Evolutionary conservation across 2,329 filamentous ascomycete species (phyloP), one percentile per base, ranked within the genome.

Genomic region (Hypomyces rosellus): DNA sequence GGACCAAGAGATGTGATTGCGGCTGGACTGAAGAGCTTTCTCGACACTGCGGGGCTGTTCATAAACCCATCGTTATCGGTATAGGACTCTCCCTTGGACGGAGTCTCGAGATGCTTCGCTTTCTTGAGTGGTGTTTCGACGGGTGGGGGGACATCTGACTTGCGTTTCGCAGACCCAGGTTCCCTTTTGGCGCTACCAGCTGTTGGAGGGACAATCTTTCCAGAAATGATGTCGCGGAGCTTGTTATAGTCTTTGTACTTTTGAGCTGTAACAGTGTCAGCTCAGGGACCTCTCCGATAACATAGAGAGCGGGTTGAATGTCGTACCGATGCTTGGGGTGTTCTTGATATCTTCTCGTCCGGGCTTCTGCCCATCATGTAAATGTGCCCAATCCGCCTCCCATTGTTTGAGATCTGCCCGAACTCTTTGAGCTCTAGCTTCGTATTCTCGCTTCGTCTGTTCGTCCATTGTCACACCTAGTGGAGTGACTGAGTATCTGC

Each of bases 201-300:
- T 15, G 69, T 62, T 2, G 72, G 65, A 2, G 69, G 67, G 8
- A 66, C 65, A 46, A 72, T 55, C 61, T 81, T 84, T 51, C 80
- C 79, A 1, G 75, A 65, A 52, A 83, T 69, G 42, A 81, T 73
- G 59, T 82, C 76, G 55, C 84, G 78, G 46, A 85, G 64, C 57
- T 77, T 82, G 64, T 84, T 83, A 67, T 90, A 91, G 55, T 86
- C 77, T 63, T 86, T 89, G 68, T 92, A 92, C 63, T 89, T 90
- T 43, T 74, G 74, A 36, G 83, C 85, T 87, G 57, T 37, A 50
- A 11, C 11, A 25, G 25, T 33, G 44, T 51, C 22, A 44, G 8
- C 13, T 37, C 48, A 14, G 47, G 34, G 11, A 3, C 48, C 15
- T 47, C 25, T 16, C 13, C 20, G 25, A 20, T 36, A 2, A 7